phyloP scores from a whole-genome alignment of 768 basidiomycete genomes.

The Lactarius sanguifluus region DNA sequence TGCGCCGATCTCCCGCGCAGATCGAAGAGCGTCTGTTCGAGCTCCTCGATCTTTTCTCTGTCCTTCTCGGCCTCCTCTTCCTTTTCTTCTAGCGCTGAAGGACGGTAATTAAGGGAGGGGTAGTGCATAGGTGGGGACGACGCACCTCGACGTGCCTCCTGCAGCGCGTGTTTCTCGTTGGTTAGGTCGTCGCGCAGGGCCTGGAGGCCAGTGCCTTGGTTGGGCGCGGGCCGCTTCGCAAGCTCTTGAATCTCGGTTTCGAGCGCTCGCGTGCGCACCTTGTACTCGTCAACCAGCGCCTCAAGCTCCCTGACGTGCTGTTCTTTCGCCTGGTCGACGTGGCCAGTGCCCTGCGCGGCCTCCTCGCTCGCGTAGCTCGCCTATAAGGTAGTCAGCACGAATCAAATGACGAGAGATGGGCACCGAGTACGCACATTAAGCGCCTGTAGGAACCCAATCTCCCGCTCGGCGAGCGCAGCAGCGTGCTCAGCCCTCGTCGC shows the following conservation, averaged over 20 bases:
- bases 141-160: constrained; percentile 45
- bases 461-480: too few species aligned
- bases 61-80: constrained; percentile 41
- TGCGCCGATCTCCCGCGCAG: constrained; percentile 72
- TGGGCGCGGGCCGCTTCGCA: constrained; percentile 38
- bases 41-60: constrained; percentile 57
- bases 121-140: not conserved
- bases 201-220: constrained; percentile 32
- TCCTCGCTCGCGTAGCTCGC: constrained; percentile 67
- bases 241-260: constrained; percentile 49
- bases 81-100: constrained; percentile 47
- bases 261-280: constrained; percentile 46
- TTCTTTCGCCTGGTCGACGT: constrained; percentile 41
- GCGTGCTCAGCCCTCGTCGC: too few species aligned
- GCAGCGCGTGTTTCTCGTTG: constrained; percentile 35
- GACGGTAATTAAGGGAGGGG: not conserved
- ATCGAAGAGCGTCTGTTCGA: constrained; percentile 79
- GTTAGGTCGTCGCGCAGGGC: constrained; percentile 44
- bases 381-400: constrained; percentile 35
- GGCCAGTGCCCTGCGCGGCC: constrained; percentile 34
- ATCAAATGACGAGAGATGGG: not conserved
- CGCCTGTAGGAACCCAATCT: too few species aligned
- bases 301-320: constrained; percentile 57
- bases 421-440: too few species aligned
- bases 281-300: constrained; percentile 54